Conservation (phyloP, 306 rosid species). For the Cicer chorassanicum region DNA sequence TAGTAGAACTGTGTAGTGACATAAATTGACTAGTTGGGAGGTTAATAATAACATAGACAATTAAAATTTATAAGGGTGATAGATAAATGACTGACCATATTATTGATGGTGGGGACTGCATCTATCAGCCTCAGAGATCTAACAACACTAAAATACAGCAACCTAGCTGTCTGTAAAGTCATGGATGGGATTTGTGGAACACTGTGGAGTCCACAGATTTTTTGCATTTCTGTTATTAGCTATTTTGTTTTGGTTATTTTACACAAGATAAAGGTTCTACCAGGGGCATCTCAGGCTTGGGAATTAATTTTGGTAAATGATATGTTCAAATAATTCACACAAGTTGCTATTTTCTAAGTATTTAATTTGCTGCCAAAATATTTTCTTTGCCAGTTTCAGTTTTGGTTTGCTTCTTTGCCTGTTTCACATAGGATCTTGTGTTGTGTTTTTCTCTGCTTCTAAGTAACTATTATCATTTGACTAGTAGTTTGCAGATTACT, state of each 20-base stretch:
- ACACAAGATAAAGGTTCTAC: conserved; percentile 28
- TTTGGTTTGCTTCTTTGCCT: conserved; percentile 16
- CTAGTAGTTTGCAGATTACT: conserved; percentile 53
- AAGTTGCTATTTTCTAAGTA: conserved; percentile 10
- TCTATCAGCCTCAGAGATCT: conserved; percentile 31
- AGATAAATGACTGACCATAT: conserved; percentile 32
- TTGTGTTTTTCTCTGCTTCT: conserved; percentile 34
- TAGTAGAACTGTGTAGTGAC: neutral
- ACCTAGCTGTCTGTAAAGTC: conserved; percentile 45
- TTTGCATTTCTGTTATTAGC: conserved; percentile 38
- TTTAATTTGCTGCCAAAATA: conserved; percentile 23
- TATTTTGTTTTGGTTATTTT: conserved; percentile 39
- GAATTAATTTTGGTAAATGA: conserved; percentile 39
- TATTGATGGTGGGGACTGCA: conserved; percentile 48
- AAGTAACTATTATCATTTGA: conserved; percentile 15
- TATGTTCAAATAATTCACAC: conserved; percentile 18
- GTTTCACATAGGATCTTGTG: conserved; percentile 1
- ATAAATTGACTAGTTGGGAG: conserved; percentile 43
- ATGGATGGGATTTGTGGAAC: conserved; percentile 45
- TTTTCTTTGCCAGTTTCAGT: conserved; percentile 11
- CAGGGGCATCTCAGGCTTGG: conserved; percentile 39
- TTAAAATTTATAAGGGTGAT: conserved; percentile 40
- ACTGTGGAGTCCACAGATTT: conserved; percentile 25
- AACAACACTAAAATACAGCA: conserved; percentile 31
- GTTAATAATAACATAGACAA: conserved; percentile 35